Evolutionary conservation across 352 stramenopile species (phyloP), one percentile per base, ranked within the genome.

Genomic region (Globisporangium radiosum): DNA sequence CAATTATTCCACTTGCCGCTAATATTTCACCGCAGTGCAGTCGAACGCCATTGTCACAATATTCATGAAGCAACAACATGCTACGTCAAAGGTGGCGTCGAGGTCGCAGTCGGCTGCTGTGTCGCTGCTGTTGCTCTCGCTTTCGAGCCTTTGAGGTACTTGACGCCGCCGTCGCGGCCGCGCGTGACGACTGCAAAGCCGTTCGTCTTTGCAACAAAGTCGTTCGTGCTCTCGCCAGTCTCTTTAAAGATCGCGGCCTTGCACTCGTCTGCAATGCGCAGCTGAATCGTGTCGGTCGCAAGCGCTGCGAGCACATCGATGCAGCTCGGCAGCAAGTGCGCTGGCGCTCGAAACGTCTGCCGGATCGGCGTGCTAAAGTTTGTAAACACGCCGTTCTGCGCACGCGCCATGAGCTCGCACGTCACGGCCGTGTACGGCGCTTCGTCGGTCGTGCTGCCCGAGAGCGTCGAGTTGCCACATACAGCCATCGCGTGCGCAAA

Each of bases 321-420:
- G 50, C 80, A 90, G 49, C 73, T 83, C 7, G 80, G 80, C 48
- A 88, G 52, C 19, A 88, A 59, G 19, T 73, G 61, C 25, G 68
- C 52, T 0, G 74, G 66, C 7, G 60, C 71, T 33, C 75, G 68
- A 48, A 86, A 88, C 37, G 81, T 75, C 11, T 75, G 48, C 8
- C 77, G 78, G 17, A 88, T 73, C n/a, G 74, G 73, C 8, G 74
- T 65, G 50, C 80, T 90, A 49, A 86, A 87, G 59, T 85, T 90
- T 13, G 78, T 88, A 57, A 90, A 88, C 10, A 84, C 78, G n/a
- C 80, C 76, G 52, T 90, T 90, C 60, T 86, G 74, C 48, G 85
- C 60, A 8, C 74, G 80, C 48, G 76, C 69, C 59, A 90, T 78
- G 49, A 90, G 60, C 51, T 90, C 76, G 37, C 80, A 90, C 14